Conservation (phyloP, 75 land plant species). For the Pinus tabuliformis region DNA sequence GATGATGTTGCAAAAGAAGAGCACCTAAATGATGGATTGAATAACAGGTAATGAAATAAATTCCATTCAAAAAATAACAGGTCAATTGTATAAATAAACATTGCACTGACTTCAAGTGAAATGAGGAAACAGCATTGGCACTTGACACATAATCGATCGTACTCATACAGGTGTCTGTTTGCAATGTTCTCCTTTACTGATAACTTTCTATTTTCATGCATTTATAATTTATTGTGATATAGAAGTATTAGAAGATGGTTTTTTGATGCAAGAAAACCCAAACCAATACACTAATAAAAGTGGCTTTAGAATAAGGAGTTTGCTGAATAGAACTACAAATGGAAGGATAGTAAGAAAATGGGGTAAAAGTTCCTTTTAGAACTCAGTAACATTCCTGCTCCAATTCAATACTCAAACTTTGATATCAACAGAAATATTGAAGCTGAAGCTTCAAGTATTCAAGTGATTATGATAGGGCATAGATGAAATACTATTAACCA, state of each 20-base stretch:
- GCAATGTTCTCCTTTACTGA: background rate
- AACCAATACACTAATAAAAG: background rate
- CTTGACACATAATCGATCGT: background rate
- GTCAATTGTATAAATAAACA: background rate
- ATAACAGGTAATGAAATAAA: background rate
- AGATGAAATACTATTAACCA: too few species aligned
- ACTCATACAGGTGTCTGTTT: background rate
- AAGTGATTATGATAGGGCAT: too few species aligned
- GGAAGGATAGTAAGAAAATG: background rate
- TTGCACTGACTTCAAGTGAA: background rate
- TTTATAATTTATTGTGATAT: background rate
- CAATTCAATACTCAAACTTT: too few species aligned
- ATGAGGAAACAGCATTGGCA: background rate
- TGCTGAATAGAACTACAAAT: background rate
- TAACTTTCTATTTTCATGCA: background rate
- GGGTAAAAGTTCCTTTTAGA: too few species aligned
- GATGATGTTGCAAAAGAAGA: constrained; percentile 2
- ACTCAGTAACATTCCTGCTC: too few species aligned
- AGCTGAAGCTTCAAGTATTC: too few species aligned
- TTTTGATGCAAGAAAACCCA: background rate
- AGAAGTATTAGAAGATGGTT: background rate
- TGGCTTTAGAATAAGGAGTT: background rate
- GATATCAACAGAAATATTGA: too few species aligned
- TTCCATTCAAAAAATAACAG: background rate
- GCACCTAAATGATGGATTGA: background rate